Conservation (phyloP, 805 yeast genomes). For the Kodamaea kaohsiungensis region DNA sequence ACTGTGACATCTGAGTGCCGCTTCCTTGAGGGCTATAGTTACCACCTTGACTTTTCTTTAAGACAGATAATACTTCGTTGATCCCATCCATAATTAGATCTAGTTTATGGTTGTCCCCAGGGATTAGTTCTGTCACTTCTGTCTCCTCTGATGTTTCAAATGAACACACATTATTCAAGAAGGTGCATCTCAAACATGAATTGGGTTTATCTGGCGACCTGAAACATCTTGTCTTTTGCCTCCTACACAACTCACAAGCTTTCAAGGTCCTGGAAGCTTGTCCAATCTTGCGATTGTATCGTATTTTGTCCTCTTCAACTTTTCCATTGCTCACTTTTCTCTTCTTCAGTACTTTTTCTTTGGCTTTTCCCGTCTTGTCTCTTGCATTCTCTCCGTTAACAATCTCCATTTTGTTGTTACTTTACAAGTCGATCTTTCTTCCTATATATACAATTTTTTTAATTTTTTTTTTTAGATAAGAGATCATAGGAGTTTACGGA, state of each 20-base stretch:
- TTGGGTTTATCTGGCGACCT: conserved; percentile 46
- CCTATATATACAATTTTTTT: neutral
- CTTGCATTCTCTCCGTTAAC: neutral
- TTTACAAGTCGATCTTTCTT: neutral
- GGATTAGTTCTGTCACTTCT: conserved; percentile 4
- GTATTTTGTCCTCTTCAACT: neutral
- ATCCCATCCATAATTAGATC: conserved; percentile 37
- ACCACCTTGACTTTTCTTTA: conserved; percentile 14
- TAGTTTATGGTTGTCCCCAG: conserved; percentile 19
- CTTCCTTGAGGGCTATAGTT: no score
- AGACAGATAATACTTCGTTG: conserved; percentile 30
- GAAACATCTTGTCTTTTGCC: conserved; percentile 63
- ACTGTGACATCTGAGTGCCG: neutral
- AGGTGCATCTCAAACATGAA: conserved; percentile 60
- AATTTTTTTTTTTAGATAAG: neutral
- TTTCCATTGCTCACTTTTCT: neutral
- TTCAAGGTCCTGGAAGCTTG: conserved; percentile 44
- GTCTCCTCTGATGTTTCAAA: conserved; percentile 31
- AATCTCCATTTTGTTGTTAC: neutral
- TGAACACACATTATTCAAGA: conserved; percentile 54
- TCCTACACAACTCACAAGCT: conserved; percentile 59
- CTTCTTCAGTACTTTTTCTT: neutral
- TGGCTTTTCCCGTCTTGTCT: neutral
- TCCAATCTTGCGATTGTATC: conserved; percentile 12
- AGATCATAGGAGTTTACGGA: conserved; percentile 1